These are phyloP conservation scores for Quercus cerris DNA, from an alignment of 306 rosid species.

Conservation along the genomic window DNA sequence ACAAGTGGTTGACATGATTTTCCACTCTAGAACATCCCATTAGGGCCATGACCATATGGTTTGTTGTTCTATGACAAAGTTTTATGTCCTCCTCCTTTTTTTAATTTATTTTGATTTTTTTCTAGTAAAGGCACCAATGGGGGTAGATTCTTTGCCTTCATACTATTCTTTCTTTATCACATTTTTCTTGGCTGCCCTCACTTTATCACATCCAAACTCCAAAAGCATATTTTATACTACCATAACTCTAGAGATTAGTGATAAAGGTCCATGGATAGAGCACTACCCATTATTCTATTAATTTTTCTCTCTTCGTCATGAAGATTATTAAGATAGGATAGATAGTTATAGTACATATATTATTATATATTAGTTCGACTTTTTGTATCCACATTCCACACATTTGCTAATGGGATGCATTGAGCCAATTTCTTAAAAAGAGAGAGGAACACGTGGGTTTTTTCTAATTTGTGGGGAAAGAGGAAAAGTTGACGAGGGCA, in stretches of 20 bases:
- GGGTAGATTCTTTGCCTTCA: neutral
- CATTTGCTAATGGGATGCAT: neutral
- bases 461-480: neutral
- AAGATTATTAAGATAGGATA: neutral
- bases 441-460: neutral
- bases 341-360: too few species aligned
- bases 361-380: neutral
- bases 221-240: neutral
- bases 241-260: slow-evolving; percentile 16
- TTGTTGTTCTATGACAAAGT: too few species aligned
- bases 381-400: neutral
- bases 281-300: neutral
- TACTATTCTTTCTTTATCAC: neutral
- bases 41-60: too few species aligned
- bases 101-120: neutral
- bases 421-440: neutral
- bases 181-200: neutral
- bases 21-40: too few species aligned
- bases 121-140: neutral
- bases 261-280: neutral
- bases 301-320: neutral
- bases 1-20: too few species aligned
- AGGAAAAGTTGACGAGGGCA: slow-evolving; percentile 22
- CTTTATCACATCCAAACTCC: neutral
- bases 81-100: too few species aligned